A percentile compares a stretch with the other conserved stretches of the same genome.
phyloP scores from a whole-genome alignment of 768 basidiomycete species.

The Trametes meyenii region DNA sequence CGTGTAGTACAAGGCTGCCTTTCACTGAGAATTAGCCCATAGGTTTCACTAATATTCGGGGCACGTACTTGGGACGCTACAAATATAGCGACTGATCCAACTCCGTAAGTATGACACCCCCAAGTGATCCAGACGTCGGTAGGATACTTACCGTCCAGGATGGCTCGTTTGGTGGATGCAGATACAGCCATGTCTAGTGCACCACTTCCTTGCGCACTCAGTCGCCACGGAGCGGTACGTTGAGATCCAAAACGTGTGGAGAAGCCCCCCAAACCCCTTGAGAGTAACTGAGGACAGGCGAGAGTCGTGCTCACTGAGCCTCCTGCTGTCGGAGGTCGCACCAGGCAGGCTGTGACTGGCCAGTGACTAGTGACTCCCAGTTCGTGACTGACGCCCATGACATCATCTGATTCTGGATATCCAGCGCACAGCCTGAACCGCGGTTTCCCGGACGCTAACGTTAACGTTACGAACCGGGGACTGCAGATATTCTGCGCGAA shows the following conservation, averaged over 20 bases:
- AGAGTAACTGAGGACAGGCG: too few relatives aligned
- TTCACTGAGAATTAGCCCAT: constrained; percentile 25
- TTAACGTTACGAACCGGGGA: too few relatives aligned
- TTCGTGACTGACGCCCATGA: too few relatives aligned
- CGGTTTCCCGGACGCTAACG: too few relatives aligned
- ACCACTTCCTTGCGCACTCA: too few relatives aligned
- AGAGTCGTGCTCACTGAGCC: too few relatives aligned
- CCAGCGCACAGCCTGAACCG: too few relatives aligned
- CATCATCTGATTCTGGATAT: too few relatives aligned
- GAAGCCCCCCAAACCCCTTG: neutral
- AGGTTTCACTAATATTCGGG: neutral
- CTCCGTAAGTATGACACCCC: neutral
- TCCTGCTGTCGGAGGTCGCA: too few relatives aligned
- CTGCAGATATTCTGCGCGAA: too few relatives aligned
- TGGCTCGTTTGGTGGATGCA: constrained; percentile 4
- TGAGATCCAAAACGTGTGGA: neutral
- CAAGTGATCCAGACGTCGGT: neutral
- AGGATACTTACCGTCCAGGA: constrained; percentile 4
- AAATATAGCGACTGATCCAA: constrained; percentile 43
- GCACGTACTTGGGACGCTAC: constrained; percentile 53
- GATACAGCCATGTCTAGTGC: constrained; percentile 7
- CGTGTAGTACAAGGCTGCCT: constrained; percentile 82
- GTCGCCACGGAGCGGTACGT: neutral
- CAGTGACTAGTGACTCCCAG: too few relatives aligned
- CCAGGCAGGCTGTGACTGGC: too few relatives aligned